Evolutionary conservation across 2,329 filamentous ascomycete genomes (phyloP).

Genomic region (Apiospora pterosperma): DNA sequence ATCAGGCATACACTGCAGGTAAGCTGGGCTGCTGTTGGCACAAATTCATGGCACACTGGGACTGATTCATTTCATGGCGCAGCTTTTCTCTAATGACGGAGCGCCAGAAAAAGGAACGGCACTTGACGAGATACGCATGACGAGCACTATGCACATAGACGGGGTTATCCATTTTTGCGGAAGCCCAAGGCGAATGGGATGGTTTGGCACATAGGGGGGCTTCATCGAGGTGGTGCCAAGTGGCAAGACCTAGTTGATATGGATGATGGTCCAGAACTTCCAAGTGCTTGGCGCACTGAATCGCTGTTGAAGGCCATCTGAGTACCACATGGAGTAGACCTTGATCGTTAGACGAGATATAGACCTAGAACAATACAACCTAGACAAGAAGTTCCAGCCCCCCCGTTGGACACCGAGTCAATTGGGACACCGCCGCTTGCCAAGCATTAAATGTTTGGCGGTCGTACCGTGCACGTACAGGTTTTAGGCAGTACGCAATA

Average conservation of each 20-base stretch:
- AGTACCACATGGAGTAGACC: background rate
- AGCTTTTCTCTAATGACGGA: constrained; percentile 17
- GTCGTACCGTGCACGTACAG: background rate
- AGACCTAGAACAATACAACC: background rate
- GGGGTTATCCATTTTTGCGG: background rate
- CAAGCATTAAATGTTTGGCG: background rate
- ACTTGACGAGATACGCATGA: background rate
- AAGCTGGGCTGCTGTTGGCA: constrained; percentile 31
- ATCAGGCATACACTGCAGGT: constrained; percentile 75
- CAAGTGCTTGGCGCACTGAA: background rate
- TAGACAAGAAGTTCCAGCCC: background rate
- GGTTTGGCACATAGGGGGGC: background rate
- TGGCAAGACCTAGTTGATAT: background rate
- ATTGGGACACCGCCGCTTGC: background rate
- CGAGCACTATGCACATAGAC: background rate
- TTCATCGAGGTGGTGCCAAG: background rate
- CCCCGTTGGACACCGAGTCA: background rate
- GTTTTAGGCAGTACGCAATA: background rate
- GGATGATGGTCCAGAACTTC: background rate
- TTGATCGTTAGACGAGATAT: background rate
- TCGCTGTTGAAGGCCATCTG: background rate
- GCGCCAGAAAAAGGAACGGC: background rate
- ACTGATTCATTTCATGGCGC: background rate
- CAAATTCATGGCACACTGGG: background rate
- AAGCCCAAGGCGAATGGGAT: background rate